Evolutionary conservation across 306 rosid species (phyloP).

Genomic region (Casuarina equisetifolia): DNA sequence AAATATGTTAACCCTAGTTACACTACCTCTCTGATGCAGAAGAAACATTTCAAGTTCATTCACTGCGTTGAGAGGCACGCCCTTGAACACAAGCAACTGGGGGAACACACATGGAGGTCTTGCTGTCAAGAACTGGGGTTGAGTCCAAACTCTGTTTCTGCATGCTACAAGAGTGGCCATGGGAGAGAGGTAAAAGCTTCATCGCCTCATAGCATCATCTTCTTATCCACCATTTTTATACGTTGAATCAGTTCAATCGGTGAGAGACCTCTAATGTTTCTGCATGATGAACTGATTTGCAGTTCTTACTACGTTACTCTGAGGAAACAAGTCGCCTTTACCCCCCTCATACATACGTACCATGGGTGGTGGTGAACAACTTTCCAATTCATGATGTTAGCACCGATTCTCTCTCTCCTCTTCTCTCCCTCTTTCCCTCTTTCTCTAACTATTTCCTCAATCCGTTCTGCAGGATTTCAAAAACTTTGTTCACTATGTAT

Average conservation of each 20-base stretch:
- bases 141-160: background rate
- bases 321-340: background rate
- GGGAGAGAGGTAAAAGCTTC: background rate
- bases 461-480: constrained; percentile 25
- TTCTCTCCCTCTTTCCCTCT: too few relatives aligned
- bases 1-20: background rate
- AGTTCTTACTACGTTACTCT: background rate
- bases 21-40: background rate
- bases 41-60: background rate
- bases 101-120: background rate
- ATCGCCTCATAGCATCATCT: background rate
- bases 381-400: background rate
- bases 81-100: background rate
- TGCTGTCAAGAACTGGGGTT: background rate
- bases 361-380: background rate
- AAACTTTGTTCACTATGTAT: constrained; percentile 27
- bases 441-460: background rate
- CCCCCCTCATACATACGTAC: background rate
- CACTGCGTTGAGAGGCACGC: background rate
- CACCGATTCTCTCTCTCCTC: background rate
- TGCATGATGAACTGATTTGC: background rate
- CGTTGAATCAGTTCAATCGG: background rate
- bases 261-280: background rate
- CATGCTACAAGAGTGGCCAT: background rate
- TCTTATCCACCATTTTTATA: background rate